Conservation (phyloP, 371 early-diverging fungal species). For the Lichtheimia hyalospora region DNA sequence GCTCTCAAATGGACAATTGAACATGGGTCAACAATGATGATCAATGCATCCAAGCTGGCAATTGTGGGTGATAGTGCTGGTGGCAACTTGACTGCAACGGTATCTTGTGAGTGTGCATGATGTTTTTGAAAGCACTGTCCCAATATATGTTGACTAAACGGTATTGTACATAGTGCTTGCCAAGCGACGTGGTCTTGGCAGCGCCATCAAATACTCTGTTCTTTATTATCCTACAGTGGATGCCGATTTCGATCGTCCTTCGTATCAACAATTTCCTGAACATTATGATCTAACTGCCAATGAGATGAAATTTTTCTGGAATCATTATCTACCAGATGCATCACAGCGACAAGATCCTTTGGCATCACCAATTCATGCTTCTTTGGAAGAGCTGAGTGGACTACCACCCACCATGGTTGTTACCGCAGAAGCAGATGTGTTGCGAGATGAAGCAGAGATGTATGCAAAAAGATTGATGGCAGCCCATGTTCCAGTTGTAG, state of each 20-base stretch:
- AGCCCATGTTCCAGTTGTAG: constrained; percentile 28
- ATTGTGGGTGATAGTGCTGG: constrained; percentile 37
- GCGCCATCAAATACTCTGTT: constrained; percentile 4
- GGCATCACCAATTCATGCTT: constrained; percentile 18
- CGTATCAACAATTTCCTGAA: neutral
- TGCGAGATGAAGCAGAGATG: constrained; percentile 33
- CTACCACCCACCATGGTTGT: constrained; percentile 34
- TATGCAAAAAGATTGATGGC: constrained; percentile 19
- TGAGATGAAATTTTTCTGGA: constrained; percentile 4
- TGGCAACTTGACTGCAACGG: constrained; percentile 30
- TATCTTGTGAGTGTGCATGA: constrained; percentile 19
- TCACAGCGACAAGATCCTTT: constrained; percentile 2
- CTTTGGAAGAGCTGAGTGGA: constrained; percentile 23
- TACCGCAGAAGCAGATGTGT: constrained; percentile 32
- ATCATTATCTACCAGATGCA: neutral
- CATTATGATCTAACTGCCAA: neutral
- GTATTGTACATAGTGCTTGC: constrained; percentile 7
- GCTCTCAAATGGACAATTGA: constrained; percentile 23
- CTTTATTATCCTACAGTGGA: constrained; percentile 12
- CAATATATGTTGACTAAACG: too few relatives aligned
- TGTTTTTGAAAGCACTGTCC: too few relatives aligned
- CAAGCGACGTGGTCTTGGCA: constrained; percentile 5
- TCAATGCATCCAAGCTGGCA: constrained; percentile 26
- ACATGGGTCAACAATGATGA: constrained; percentile 14
- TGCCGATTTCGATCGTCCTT: constrained; percentile 10